Percentiles rank a stretch among this genome's conserved stretches.
Evolutionary conservation across 345 rosid species (phyloP).

Genomic region (Hibiscus tridactylites): DNA sequence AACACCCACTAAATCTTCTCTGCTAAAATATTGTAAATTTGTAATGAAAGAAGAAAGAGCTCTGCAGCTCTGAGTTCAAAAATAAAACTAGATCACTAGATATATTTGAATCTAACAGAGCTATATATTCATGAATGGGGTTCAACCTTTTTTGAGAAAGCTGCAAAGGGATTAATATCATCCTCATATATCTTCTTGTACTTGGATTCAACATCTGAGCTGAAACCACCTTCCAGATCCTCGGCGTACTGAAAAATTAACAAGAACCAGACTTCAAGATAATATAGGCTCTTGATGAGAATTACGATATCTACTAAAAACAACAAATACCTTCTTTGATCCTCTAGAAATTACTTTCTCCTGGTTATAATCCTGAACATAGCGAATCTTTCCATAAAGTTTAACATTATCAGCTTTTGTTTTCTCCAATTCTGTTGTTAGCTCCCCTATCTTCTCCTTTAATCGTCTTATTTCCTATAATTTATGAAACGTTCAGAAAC

Average conservation of each 20-base stretch:
- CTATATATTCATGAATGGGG: neutral
- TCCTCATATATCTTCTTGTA: conserved; percentile 98
- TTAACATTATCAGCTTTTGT: conserved; percentile 94
- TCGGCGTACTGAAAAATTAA: conserved; percentile 50
- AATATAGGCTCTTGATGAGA: conserved; percentile 1
- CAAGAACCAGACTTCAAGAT: conserved; percentile 7
- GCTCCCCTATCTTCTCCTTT: conserved; percentile 71
- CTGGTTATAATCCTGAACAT: conserved; percentile 87
- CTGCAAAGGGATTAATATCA: conserved; percentile 97
- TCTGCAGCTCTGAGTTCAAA: neutral
- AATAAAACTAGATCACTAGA: neutral
- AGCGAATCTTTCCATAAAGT: conserved; percentile 92
- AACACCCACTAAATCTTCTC: neutral
- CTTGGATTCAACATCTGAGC: conserved; percentile 90
- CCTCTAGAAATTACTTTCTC: conserved; percentile 97
- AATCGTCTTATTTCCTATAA: conserved; percentile 80
- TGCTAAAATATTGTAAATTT: neutral
- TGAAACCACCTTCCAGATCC: conserved; percentile 92
- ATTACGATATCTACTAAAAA: neutral
- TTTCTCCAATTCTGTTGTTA: conserved; percentile 77
- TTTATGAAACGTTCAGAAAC: neutral
- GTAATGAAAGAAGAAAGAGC: neutral
- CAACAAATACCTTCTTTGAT: conserved; percentile 61
- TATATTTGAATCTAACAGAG: neutral
- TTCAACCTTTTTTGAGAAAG: conserved; percentile 85